Evolutionary conservation across 768 basidiomycete species (phyloP).

Genomic region (Boletus sp.): DNA sequence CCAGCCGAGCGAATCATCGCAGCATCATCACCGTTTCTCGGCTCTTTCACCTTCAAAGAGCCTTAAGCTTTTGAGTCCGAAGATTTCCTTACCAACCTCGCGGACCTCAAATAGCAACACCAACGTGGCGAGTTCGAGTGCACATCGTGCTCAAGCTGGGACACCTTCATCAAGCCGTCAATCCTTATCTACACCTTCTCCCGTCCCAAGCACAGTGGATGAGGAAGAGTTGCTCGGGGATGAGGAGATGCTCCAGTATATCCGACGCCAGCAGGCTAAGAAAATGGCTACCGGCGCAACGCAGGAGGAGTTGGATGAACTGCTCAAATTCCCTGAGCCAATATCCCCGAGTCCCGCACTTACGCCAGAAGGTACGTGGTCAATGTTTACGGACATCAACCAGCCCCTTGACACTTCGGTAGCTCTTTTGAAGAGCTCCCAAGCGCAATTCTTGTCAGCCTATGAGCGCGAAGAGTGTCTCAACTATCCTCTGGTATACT

Average conservation of each 20-base stretch:
- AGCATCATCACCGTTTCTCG: slow-evolving; percentile 67
- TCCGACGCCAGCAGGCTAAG: slow-evolving; percentile 86
- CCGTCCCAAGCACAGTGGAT: slow-evolving; percentile 70
- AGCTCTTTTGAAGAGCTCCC: slow-evolving; percentile 68
- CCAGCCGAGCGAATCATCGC: slow-evolving; percentile 37
- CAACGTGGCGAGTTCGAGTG: slow-evolving; percentile 36
- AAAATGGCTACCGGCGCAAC: slow-evolving; percentile 79
- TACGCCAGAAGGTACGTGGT: slow-evolving; percentile 65
- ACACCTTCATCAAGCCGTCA: slow-evolving; percentile 72
- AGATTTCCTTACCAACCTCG: slow-evolving; percentile 60
- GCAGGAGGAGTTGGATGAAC: slow-evolving; percentile 82
- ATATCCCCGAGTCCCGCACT: slow-evolving; percentile 63
- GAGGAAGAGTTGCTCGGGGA: slow-evolving; percentile 90
- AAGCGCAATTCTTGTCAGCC: slow-evolving; percentile 72
- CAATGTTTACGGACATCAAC: neutral
- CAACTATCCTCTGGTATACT: slow-evolving; percentile 84
- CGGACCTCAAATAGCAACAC: slow-evolving; percentile 47
- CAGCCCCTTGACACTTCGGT: slow-evolving; percentile 10
- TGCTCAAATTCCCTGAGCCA: slow-evolving; percentile 93
- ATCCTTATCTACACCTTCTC: slow-evolving; percentile 82
- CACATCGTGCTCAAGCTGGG: slow-evolving; percentile 52
- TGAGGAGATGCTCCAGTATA: slow-evolving; percentile 96
- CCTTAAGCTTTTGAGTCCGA: slow-evolving; percentile 77
- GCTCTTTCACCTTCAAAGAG: slow-evolving; percentile 84
- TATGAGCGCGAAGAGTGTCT: slow-evolving; percentile 91